phyloP scores from a whole-genome alignment of 2,329 filamentous ascomycete species.

The Orbilia blumenaviensis region DNA sequence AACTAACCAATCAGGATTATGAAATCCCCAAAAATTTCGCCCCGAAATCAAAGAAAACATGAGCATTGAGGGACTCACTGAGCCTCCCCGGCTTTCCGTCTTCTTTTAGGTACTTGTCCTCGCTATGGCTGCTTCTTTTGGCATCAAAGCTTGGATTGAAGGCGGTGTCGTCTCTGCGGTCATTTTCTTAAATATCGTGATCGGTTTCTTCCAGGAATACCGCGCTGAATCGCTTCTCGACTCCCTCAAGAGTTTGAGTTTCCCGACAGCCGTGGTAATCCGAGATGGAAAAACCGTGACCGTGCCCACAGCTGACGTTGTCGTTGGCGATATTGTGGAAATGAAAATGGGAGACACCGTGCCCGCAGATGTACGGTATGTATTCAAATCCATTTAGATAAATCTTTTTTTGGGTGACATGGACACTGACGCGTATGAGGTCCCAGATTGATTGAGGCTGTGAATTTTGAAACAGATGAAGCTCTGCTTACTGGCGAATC shows the following conservation, averaged over 20 bases:
- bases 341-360: constrained; percentile 65
- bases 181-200: constrained; percentile 68
- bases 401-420: constrained; percentile 61
- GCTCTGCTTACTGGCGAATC: constrained; percentile 72
- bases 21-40: not conserved
- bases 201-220: constrained; percentile 68
- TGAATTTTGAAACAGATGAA: constrained; percentile 70
- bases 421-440: constrained; percentile 15
- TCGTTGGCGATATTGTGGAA: constrained; percentile 70
- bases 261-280: constrained; percentile 65
- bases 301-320: constrained; percentile 67
- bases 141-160: constrained; percentile 70
- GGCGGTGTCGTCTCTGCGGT: constrained; percentile 69
- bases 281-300: constrained; percentile 65
- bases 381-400: constrained; percentile 65
- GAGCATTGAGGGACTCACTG: constrained; percentile 17
- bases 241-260: constrained; percentile 65
- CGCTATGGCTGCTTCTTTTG: constrained; percentile 69
- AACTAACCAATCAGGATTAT: constrained; percentile 16
- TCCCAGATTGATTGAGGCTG: constrained; percentile 64
- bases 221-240: constrained; percentile 67
- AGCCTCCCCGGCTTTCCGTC: constrained; percentile 28
- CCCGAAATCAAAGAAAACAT: not conserved
- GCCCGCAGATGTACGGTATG: constrained; percentile 61
- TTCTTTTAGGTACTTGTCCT: constrained; percentile 64